Base-by-base conservation (phyloP, 2,329 filamentous ascomycete genomes). In the Aspergillus viridinutans region DNA sequence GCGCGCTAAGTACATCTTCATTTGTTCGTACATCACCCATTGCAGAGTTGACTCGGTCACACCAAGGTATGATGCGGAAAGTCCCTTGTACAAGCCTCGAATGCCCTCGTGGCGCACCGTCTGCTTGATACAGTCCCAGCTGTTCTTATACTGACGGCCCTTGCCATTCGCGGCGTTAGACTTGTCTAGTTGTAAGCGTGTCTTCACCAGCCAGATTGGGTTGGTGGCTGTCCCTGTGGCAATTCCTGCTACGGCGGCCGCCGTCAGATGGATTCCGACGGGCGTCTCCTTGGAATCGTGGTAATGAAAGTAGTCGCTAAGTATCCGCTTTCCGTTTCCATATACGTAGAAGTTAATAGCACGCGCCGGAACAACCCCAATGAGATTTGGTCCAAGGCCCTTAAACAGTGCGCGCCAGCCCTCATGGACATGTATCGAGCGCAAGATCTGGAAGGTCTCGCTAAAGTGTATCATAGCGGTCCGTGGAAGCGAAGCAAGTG, bases 151-250 rank as follows among this genome's bases (percentile, higher is more conserved):
- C 68, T 86, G 86, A 53, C 92, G 81, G 52, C 80, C 78, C 54
- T 58, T 82, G 78, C 61, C 83, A 59, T 78, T 77, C 65, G 84
- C 83, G 17, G 88, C 88, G 53, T 86, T 84, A 69, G 90, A 90
- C 78, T 92, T 95, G 78, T 97, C 92, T 35, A 97, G 83, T 76
- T 97, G 92, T 65, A 97, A 73, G 32, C 92, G 82, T 43, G 92
- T 97, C 81, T 97, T 97, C 70, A 97, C 86, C 61, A 97, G 83
- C 92, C 92, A 97, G 69, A 97, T 96, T 1, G 92, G 92, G 74
- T 97, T 97, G 40, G 92, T 97, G 23, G 89, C 90, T 1, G 93
- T 97, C 49, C 90, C 90, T 0, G 93, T 97, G 6, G 88, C 87
- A 47, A 97, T 84, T 2, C 92, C 92, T 1, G 92, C 92, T 17